A percentile compares a stretch with the other conserved stretches of the same genome.
These are phyloP conservation scores for Coemansia sp. DNA, from an alignment of 371 early-diverging fungal genomes.

Conservation along the genomic window DNA sequence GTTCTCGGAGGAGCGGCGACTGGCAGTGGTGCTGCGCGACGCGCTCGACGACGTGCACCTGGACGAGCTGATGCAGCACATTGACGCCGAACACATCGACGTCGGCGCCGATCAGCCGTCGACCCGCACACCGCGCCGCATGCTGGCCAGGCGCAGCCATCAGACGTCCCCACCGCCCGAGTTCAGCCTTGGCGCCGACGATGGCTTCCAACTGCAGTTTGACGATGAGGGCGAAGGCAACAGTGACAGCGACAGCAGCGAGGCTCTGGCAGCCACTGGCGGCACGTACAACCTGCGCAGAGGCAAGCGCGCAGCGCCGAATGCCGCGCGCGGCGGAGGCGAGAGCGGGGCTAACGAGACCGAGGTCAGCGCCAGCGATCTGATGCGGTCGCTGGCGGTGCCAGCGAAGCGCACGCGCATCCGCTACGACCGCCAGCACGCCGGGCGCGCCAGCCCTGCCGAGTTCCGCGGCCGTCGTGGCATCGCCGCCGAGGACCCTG, in stretches of 20 bases:
- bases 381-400: neutral
- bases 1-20: conserved; percentile 33
- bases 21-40: conserved; percentile 29
- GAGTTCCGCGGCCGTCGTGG: conserved; percentile 46
- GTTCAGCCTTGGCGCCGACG: neutral
- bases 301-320: neutral
- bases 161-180: neutral
- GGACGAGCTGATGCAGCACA: conserved; percentile 19
- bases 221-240: neutral
- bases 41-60: conserved; percentile 18
- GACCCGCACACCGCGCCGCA: conserved; percentile 15
- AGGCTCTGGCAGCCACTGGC: neutral
- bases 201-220: neutral
- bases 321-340: neutral
- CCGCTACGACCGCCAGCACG: neutral
- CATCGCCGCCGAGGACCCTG: conserved; percentile 31
- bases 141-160: conserved; percentile 4
- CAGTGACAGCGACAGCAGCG: neutral
- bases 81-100: conserved; percentile 23
- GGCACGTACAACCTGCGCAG: neutral
- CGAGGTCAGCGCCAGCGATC: neutral
- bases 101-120: conserved; percentile 1
- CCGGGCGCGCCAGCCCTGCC: neutral
- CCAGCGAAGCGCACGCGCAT: neutral
- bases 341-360: neutral